Percentiles rank a stretch among this genome's conserved stretches.
Evolutionary conservation across 2,329 filamentous ascomycete species (phyloP).

Genomic region (Fusarium pseudonygamai): DNA sequence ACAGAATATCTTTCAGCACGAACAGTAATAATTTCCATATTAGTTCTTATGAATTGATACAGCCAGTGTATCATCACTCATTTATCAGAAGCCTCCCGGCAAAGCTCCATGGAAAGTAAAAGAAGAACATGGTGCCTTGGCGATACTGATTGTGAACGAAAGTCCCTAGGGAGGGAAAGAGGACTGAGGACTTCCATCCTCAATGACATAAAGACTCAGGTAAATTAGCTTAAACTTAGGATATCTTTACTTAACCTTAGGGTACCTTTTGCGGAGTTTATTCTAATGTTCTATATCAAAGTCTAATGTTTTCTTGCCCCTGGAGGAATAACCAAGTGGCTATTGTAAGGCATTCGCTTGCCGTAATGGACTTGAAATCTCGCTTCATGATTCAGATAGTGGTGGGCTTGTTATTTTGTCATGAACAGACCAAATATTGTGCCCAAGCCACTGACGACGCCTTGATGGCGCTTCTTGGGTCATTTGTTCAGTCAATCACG

Average conservation of each 20-base stretch:
- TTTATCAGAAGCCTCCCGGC: background rate
- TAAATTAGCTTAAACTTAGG: background rate
- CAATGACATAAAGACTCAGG: background rate
- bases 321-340: background rate
- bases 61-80: no score
- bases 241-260: background rate
- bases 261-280: background rate
- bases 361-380: rapidly evolving
- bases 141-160: background rate
- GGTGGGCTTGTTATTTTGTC: no score
- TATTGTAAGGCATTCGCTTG: background rate
- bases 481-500: background rate
- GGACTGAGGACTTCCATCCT: background rate
- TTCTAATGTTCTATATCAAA: background rate
- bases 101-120: background rate
- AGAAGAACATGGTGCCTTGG: no score
- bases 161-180: background rate
- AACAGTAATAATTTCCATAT: background rate
- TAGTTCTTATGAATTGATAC: no score
- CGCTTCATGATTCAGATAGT: rapidly evolving
- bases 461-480: background rate
- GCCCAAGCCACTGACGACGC: background rate
- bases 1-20: background rate
- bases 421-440: background rate
- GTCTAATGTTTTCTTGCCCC: background rate